Percentiles rank a stretch among this genome's conserved stretches.
Evolutionary conservation across 179 eudicot genomes (phyloP).

Genomic region (Silene coronaria): DNA sequence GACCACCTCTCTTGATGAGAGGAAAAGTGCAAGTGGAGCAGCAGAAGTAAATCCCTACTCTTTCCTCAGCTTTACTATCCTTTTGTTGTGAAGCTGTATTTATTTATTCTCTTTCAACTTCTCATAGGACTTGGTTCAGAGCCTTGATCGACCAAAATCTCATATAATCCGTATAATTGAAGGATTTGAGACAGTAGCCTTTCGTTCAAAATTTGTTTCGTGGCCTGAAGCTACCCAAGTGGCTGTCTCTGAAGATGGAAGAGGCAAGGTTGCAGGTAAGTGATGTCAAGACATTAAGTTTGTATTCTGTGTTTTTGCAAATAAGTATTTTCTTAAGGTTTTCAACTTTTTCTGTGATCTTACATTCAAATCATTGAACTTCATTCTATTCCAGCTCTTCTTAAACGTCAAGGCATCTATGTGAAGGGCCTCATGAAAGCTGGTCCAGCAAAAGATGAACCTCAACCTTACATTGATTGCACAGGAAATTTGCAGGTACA

Average conservation of each 20-base stretch:
- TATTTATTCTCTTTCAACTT: constrained; percentile 5
- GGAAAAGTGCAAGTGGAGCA: constrained; percentile 72
- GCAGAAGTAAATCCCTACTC: constrained; percentile 54
- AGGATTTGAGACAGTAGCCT: constrained; percentile 77
- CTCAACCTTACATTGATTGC: constrained; percentile 80
- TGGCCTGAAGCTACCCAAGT: constrained; percentile 70
- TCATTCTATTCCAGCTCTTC: constrained; percentile 56
- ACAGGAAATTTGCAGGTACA: constrained; percentile 89
- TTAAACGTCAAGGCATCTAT: constrained; percentile 88
- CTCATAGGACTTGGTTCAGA: constrained; percentile 50
- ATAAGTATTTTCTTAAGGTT: constrained; percentile 3
- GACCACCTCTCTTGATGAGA: constrained; percentile 66
- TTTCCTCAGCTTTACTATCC: not conserved
- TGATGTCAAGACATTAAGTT: constrained; percentile 10
- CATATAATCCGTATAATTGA: constrained; percentile 64
- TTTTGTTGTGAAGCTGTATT: not conserved
- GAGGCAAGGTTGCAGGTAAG: constrained; percentile 98
- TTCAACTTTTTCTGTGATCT: not conserved
- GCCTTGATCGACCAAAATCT: constrained; percentile 45
- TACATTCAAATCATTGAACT: constrained; percentile 8
- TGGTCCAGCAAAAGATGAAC: constrained; percentile 74
- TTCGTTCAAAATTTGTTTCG: constrained; percentile 60
- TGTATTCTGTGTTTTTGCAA: not conserved
- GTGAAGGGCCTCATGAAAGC: constrained; percentile 90
- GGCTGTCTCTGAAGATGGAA: constrained; percentile 77